Conservation (phyloP, 2,329 filamentous ascomycete species). For the Lecanosticta acicola region DNA sequence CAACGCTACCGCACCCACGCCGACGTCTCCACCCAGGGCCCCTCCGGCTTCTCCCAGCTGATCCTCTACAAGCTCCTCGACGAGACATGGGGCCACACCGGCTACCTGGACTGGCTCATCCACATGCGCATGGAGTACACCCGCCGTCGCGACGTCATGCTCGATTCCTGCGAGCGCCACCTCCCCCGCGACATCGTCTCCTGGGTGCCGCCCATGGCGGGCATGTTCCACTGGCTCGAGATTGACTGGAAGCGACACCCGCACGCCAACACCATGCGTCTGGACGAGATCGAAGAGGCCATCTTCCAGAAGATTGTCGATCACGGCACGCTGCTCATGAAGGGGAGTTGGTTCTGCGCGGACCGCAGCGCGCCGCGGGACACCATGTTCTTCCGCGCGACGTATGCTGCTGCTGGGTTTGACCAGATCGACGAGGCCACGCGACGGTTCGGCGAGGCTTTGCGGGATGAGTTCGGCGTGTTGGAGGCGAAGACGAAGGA, state of each 20-base stretch:
- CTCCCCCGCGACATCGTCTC: slow-evolving; percentile 68
- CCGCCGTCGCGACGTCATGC: slow-evolving; percentile 65
- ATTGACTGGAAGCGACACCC: slow-evolving; percentile 65
- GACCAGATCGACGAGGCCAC: slow-evolving; percentile 49
- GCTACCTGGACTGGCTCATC: slow-evolving; percentile 86
- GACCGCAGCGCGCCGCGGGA: slow-evolving; percentile 54
- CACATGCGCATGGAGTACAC: slow-evolving; percentile 78
- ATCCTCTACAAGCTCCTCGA: slow-evolving; percentile 85
- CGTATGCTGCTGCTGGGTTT: slow-evolving; percentile 70
- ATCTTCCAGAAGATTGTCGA: slow-evolving; percentile 75
- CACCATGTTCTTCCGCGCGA: slow-evolving; percentile 82
- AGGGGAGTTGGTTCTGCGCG: slow-evolving; percentile 87
- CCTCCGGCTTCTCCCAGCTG: slow-evolving; percentile 77
- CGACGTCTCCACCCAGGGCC: slow-evolving; percentile 79
- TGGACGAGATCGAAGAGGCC: slow-evolving; percentile 70
- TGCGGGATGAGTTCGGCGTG: slow-evolving; percentile 55
- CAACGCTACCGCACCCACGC: slow-evolving; percentile 77
- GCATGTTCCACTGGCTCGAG: slow-evolving; percentile 89
- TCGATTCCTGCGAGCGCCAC: slow-evolving; percentile 72
- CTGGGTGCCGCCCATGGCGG: slow-evolving; percentile 75
- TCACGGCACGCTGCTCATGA: slow-evolving; percentile 71
- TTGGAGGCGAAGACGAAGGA: slow-evolving; percentile 2
- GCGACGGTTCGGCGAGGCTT: slow-evolving; percentile 64
- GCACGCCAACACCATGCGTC: slow-evolving; percentile 40
- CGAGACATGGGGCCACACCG: slow-evolving; percentile 86